Percentiles rank a stretch among this genome's conserved stretches.
These are phyloP conservation scores for Punica granatum DNA, from an alignment of 345 rosid species.

Conservation along the genomic window DNA sequence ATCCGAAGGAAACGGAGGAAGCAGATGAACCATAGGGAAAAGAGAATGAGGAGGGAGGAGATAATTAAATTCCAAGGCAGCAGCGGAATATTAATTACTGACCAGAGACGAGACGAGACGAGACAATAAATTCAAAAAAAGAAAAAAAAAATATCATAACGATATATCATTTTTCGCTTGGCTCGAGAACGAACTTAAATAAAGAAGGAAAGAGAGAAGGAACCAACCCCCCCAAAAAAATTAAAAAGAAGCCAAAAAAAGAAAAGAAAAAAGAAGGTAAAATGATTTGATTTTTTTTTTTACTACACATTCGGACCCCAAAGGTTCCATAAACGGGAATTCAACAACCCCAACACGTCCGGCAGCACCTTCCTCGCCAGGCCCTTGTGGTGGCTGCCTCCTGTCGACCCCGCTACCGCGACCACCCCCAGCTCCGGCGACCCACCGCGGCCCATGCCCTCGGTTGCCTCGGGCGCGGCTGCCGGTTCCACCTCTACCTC, in stretches of 20 bases:
- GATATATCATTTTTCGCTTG: constrained; percentile 1
- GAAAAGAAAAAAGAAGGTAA: neutral
- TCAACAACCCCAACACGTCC: constrained; percentile 82
- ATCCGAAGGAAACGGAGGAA: neutral
- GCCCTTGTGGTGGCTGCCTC: constrained; percentile 38
- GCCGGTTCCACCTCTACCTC: constrained; percentile 14
- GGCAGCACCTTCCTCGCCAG: constrained; percentile 89
- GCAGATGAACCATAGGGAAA: neutral
- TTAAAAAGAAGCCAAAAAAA: no score
- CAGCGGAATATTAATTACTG: neutral
- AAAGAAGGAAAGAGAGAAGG: constrained; percentile 2
- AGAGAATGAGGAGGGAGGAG: no score
- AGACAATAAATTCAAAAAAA: no score
- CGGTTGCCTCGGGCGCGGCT: neutral
- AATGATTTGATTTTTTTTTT: constrained; percentile 1
- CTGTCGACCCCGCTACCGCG: constrained; percentile 14
- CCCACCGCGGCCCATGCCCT: neutral
- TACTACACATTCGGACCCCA: constrained; percentile 80
- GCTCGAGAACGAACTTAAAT: constrained; percentile 14
- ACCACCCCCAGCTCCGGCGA: neutral
- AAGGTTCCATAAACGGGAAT: constrained; percentile 88
- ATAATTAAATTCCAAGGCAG: no score
- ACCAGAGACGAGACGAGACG: no score
- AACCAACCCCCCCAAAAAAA: neutral
- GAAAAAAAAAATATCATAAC: neutral